Percentiles rank a stretch among this genome's conserved stretches.
phyloP scores from a whole-genome alignment of 257 asterid genomes.

The Ajuga chamaepitys region DNA sequence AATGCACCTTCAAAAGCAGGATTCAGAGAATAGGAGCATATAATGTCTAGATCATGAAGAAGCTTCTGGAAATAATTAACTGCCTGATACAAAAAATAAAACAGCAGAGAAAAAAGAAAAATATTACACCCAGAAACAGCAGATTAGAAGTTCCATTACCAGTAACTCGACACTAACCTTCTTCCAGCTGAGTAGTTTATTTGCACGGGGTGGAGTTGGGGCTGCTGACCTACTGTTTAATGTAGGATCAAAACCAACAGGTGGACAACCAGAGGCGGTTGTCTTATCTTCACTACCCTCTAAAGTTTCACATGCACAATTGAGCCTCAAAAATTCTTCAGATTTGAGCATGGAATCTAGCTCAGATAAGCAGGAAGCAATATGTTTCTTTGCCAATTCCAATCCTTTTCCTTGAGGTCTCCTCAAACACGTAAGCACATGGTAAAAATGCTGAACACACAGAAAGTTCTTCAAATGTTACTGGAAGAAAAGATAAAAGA shows the following conservation, averaged over 20 bases:
- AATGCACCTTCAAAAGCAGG: constrained; percentile 64
- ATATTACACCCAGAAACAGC: not conserved
- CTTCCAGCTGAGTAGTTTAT: constrained; percentile 82
- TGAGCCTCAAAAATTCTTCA: constrained; percentile 54
- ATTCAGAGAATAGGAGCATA: constrained; percentile 73
- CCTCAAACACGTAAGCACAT: constrained; percentile 69
- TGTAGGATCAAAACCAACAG: constrained; percentile 90
- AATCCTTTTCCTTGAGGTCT: constrained; percentile 96
- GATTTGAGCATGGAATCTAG: constrained; percentile 73
- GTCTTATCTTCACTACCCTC: constrained; percentile 51
- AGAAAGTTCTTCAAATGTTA: constrained; percentile 22
- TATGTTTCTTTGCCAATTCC: constrained; percentile 94
- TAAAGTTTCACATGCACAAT: constrained; percentile 27
- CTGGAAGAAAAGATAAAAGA: constrained; percentile 3
- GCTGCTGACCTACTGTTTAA: constrained; percentile 92
- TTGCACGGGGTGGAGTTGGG: constrained; percentile 96
- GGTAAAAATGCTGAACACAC: constrained; percentile 79
- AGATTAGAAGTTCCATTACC: not conserved
- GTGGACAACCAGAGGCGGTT: constrained; percentile 90
- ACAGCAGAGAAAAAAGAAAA: not conserved
- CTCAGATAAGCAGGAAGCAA: constrained; percentile 67
- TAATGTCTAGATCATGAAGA: constrained; percentile 74
- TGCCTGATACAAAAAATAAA: constrained; percentile 61
- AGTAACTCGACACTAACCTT: constrained; percentile 41
- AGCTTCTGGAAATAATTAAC: constrained; percentile 89